phyloP scores from a whole-genome alignment of 352 stramenopile species.

The Globisporangium polare region DNA sequence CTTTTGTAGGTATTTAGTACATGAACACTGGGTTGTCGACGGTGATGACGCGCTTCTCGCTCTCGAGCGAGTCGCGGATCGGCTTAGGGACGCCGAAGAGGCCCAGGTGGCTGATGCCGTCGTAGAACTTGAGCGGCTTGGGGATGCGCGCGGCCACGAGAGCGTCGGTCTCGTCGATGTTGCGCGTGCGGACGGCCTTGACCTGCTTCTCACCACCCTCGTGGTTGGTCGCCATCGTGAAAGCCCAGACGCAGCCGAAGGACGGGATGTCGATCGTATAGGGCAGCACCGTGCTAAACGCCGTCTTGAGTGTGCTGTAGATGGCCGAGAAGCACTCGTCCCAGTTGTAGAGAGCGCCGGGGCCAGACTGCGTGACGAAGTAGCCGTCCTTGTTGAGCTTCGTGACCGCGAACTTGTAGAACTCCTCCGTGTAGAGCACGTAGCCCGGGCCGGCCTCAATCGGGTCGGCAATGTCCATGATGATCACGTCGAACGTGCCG shows the following conservation, averaged over 20 bases:
- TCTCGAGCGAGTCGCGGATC: slow-evolving; percentile 81
- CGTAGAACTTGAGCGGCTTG: slow-evolving; percentile 88
- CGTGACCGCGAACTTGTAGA: slow-evolving; percentile 90
- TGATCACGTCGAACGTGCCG: slow-evolving; percentile 91
- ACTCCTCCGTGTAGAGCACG: slow-evolving; percentile 80
- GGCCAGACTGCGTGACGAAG: slow-evolving; percentile 93
- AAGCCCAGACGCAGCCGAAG: slow-evolving; percentile 94
- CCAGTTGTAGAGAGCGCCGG: slow-evolving; percentile 86
- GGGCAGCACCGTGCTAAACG: slow-evolving; percentile 91
- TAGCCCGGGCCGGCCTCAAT: slow-evolving; percentile 93
- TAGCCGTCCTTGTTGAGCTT: slow-evolving; percentile 86
- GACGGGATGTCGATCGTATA: slow-evolving; percentile 92
- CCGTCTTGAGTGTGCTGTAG: slow-evolving; percentile 88
- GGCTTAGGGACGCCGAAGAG: slow-evolving; percentile 92
- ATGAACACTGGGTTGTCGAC: slow-evolving; percentile 96
- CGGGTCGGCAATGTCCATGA: slow-evolving; percentile 95
- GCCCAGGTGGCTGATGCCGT: slow-evolving; percentile 86
- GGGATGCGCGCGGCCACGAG: slow-evolving; percentile 50
- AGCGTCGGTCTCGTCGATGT: slow-evolving; percentile 63
- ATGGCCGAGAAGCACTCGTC: slow-evolving; percentile 94
- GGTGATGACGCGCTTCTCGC: slow-evolving; percentile 93
- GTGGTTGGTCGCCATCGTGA: slow-evolving; percentile 89
- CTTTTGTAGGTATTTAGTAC: slow-evolving; percentile 66
- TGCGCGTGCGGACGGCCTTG: slow-evolving; percentile 46
- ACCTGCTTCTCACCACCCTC: slow-evolving; percentile 45